phyloP scores from a whole-genome alignment of 176 grass and related monocot genomes.

The Carex scoparia region DNA sequence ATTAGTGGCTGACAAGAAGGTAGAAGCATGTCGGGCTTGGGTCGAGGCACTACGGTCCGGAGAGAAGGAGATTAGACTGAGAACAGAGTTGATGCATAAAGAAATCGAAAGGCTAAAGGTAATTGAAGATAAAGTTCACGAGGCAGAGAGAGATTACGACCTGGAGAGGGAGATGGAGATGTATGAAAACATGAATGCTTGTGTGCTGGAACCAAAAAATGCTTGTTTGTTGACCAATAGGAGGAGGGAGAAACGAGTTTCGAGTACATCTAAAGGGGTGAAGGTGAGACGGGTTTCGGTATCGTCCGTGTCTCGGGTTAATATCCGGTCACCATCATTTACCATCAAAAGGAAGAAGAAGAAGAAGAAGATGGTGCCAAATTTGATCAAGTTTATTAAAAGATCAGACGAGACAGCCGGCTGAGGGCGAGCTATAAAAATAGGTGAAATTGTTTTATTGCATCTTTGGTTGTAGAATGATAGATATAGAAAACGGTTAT shows the following conservation, averaged over 20 bases:
- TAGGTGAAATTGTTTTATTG: slow-evolving; percentile 1
- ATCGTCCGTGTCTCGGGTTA: slow-evolving; percentile 32
- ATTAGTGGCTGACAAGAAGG: slow-evolving; percentile 72
- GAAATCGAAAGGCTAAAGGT: slow-evolving; percentile 24
- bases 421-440: background rate
- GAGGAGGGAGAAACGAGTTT: slow-evolving; percentile 40
- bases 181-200: slow-evolving; percentile 26
- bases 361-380: slow-evolving; percentile 63
- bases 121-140: background rate
- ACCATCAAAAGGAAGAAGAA: slow-evolving; percentile 73
- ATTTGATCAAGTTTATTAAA: slow-evolving; percentile 67
- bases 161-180: slow-evolving; percentile 32
- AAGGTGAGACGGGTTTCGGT: slow-evolving; percentile 30
- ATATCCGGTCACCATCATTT: slow-evolving; percentile 49
- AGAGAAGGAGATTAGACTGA: slow-evolving; percentile 54
- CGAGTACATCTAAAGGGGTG: slow-evolving; percentile 28
- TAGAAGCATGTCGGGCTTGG: slow-evolving; percentile 68
- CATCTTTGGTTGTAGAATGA: background rate
- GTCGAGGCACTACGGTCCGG: slow-evolving; percentile 48
- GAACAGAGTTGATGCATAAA: slow-evolving; percentile 30
- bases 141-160: background rate
- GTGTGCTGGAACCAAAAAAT: slow-evolving; percentile 12
- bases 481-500: slow-evolving; percentile 3
- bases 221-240: slow-evolving; percentile 31
- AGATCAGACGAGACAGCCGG: slow-evolving; percentile 13